These are phyloP conservation scores for Harringtonia lauricola DNA, from an alignment of 2,329 filamentous ascomycete species.

Conservation along the genomic window DNA sequence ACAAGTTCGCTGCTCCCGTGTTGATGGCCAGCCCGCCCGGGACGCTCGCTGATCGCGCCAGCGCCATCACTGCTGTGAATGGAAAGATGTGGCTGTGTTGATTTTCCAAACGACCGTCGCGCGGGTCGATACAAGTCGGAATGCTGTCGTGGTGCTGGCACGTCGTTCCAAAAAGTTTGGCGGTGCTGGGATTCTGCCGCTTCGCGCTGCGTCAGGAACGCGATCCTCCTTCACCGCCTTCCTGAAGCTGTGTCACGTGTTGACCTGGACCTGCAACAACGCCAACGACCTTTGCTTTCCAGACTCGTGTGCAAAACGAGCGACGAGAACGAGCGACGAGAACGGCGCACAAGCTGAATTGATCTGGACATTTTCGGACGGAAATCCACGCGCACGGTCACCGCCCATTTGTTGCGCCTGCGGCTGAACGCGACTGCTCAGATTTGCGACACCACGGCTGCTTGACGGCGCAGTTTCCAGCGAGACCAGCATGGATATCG, in stretches of 20 bases:
- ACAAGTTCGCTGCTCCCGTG: constrained; percentile 47
- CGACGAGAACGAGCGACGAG: not conserved
- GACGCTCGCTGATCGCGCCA: constrained; percentile 47
- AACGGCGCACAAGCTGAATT: no score
- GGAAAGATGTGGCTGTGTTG: no score
- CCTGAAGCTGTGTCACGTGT: not conserved
- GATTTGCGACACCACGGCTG: no score
- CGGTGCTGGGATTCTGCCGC: not conserved
- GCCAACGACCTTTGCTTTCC: no score
- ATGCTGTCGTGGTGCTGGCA: no score
- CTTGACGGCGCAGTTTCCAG: no score
- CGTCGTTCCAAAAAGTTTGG: constrained; percentile 1
- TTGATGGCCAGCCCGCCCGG: constrained; percentile 53
- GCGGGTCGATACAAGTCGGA: not conserved
- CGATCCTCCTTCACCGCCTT: not conserved
- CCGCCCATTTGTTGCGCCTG: no score
- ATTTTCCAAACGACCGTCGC: no score
- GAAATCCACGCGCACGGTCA: no score
- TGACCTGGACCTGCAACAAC: no score
- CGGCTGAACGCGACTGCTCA: no score
- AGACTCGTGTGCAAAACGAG: not conserved
- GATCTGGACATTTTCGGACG: no score
- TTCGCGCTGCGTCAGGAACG: not conserved
- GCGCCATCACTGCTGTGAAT: constrained; percentile 26
- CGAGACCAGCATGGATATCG: constrained; percentile 60